phyloP scores from a whole-genome alignment of 768 basidiomycete species.

The Phallus indusiatus region DNA sequence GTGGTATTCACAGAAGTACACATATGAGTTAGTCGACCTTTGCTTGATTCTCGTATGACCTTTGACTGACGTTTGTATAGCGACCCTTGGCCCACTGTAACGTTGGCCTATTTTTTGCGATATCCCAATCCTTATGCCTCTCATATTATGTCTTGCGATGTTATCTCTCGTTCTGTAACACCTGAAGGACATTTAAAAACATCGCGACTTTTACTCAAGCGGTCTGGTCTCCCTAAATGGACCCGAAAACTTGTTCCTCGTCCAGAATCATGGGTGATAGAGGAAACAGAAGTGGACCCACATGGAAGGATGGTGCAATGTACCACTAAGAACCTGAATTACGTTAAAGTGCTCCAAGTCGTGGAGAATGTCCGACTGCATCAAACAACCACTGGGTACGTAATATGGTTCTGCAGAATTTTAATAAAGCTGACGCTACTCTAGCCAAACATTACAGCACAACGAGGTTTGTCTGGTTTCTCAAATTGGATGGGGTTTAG shows the following conservation, averaged over 20 bases:
- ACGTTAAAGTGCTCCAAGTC: slow-evolving; percentile 90
- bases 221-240: slow-evolving; percentile 88
- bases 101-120: slow-evolving; percentile 88
- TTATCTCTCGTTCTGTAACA: slow-evolving; percentile 74
- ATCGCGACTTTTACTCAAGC: slow-evolving; percentile 86
- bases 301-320: slow-evolving; percentile 67
- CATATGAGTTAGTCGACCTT: slow-evolving; percentile 40
- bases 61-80: slow-evolving; percentile 31
- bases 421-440: neutral
- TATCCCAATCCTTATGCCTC: slow-evolving; percentile 94
- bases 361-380: slow-evolving; percentile 71
- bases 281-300: slow-evolving; percentile 91
- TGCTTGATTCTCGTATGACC: neutral
- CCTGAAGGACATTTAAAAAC: slow-evolving; percentile 70
- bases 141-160: slow-evolving; percentile 93
- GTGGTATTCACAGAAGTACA: slow-evolving; percentile 47
- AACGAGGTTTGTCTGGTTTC: slow-evolving; percentile 86
- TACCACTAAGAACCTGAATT: slow-evolving; percentile 83
- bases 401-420: slow-evolving; percentile 7
- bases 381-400: slow-evolving; percentile 63
- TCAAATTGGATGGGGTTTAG: slow-evolving; percentile 83
- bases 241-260: slow-evolving; percentile 73
- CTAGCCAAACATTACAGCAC: slow-evolving; percentile 70
- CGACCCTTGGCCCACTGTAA: slow-evolving; percentile 90
- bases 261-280: slow-evolving; percentile 89